phyloP scores from a whole-genome alignment of 306 rosid genomes.

The Elaeagnus macrophylla region DNA sequence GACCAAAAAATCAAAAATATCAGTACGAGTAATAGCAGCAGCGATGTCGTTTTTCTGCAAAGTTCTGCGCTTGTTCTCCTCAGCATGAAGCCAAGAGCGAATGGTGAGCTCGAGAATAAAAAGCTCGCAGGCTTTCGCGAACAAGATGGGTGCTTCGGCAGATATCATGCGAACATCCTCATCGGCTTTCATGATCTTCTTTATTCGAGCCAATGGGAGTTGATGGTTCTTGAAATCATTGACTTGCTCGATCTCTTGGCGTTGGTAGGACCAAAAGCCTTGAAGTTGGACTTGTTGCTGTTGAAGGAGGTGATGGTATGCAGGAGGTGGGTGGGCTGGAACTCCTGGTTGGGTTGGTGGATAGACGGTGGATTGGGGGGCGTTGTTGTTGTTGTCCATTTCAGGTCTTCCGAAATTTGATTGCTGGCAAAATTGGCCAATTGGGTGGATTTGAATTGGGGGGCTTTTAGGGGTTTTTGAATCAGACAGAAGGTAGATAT shows the following conservation, averaged over 20 bases:
- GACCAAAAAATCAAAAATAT: conserved; percentile 76
- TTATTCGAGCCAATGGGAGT: conserved; percentile 85
- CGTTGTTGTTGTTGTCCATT: conserved; percentile 17
- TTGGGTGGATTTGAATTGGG: neutral
- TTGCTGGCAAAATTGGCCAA: conserved; percentile 8
- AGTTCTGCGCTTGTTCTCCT: conserved; percentile 58
- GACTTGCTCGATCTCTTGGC: conserved; percentile 82
- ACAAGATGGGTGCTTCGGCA: no score
- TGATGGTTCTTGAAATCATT: conserved; percentile 98
- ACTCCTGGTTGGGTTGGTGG: conserved; percentile 24
- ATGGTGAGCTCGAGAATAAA: no score
- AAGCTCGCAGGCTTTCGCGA: no score
- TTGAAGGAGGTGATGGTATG: conserved; percentile 51
- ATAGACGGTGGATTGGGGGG: conserved; percentile 38
- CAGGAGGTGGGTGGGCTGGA: conserved; percentile 29
- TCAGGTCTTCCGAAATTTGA: neutral
- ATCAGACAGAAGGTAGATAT: no score
- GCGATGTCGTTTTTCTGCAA: conserved; percentile 94
- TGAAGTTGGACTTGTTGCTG: conserved; percentile 21
- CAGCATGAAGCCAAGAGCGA: no score
- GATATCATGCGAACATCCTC: no score
- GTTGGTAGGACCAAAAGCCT: conserved; percentile 87
- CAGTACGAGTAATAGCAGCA: conserved; percentile 88
- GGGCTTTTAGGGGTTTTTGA: no score
- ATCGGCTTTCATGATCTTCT: no score